Conservation (phyloP, 2,329 filamentous ascomycete species). For the Aspergillus carbonarius region DNA sequence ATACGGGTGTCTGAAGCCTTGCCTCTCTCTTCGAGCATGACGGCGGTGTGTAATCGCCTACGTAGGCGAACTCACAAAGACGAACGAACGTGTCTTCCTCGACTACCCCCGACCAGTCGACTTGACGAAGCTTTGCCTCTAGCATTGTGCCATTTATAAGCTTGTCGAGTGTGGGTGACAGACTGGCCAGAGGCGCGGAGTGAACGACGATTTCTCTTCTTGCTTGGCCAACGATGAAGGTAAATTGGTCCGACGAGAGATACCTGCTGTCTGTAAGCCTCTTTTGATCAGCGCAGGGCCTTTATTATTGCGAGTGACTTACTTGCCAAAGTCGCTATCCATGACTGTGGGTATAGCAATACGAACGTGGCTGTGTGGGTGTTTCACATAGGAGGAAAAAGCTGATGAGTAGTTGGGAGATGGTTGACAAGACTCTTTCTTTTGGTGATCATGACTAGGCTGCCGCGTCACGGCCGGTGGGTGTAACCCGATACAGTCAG, state of each 20-base stretch:
- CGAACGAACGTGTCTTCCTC: conserved; percentile 37
- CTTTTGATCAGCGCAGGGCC: too few relatives aligned
- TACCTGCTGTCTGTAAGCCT: neutral
- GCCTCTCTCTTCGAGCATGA: neutral
- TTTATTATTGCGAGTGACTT: too few relatives aligned
- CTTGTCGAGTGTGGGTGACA: conserved; percentile 6
- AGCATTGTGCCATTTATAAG: conserved; percentile 14
- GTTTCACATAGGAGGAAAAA: too few relatives aligned
- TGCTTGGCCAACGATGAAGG: conserved; percentile 10
- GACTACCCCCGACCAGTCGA: conserved; percentile 29
- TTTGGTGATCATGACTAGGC: too few relatives aligned
- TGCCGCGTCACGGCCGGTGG: too few relatives aligned
- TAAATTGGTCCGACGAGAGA: conserved; percentile 12
- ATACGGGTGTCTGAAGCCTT: too few relatives aligned
- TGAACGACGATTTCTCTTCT: conserved; percentile 12
- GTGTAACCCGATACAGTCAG: too few relatives aligned
- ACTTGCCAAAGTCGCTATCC: too few relatives aligned
- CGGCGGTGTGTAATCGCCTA: conserved; percentile 33
- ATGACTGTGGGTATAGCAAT: too few relatives aligned
- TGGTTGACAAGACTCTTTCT: too few relatives aligned
- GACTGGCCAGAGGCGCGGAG: conserved; percentile 6
- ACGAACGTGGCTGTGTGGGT: too few relatives aligned
- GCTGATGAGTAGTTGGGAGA: too few relatives aligned
- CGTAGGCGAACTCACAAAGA: conserved; percentile 41
- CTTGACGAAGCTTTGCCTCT: conserved; percentile 10